Evolutionary conservation across 495 filamentous ascomycete genomes (phyloP), one percentile per base, ranked within the genome.

Genomic region (Hyaloscypha bicolor): DNA sequence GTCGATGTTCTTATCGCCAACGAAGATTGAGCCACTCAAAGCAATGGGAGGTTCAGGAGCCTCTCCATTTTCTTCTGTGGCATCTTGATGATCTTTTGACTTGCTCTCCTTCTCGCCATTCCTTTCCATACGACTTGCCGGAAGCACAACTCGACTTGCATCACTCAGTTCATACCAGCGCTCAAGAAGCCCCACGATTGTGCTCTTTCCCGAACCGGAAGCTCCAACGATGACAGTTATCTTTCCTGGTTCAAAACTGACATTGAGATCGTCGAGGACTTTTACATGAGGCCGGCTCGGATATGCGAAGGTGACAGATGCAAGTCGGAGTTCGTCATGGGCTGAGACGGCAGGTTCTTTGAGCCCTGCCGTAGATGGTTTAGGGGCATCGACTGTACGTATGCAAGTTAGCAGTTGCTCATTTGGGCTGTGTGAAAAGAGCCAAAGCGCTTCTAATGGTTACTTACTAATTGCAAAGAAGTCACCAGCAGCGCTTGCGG

Each of bases 151-250:
- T 25, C 25, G 25, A 25, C 25, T 25, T 25, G 25, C 25, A 25
- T 25, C 25, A 25, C 25, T 25, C 25, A 25, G 25, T 25, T 53
- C 51, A n/a, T 53, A 53, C 51, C 51, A 53, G 6, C 22, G 19
- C 22, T 53, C 51, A 53, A 53, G 86, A 11, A 98, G 79, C 0
- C 92, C 93, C 31, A 97, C 89, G 19, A 97, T 91, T 0, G 94
- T 97, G 70, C 90, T 93, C 78, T 98, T 98, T 48, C 94, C 90
- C 48, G 91, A 92, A 2, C 91, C 90, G 16, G 91, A 92, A 19
- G 93, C 86, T 12, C 94, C 91, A 56, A 96, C 91, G 55, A 98
- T 83, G 29, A 93, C 93, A 33, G 91, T 92, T 51, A 92, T 90
- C 74, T 93, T 90, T 12, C 93, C 93, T 5, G 93, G 87, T 33